Percentiles rank a stretch among this genome's conserved stretches.
Evolutionary conservation across 345 rosid genomes (phyloP).

Genomic region (Populus euphratica): DNA sequence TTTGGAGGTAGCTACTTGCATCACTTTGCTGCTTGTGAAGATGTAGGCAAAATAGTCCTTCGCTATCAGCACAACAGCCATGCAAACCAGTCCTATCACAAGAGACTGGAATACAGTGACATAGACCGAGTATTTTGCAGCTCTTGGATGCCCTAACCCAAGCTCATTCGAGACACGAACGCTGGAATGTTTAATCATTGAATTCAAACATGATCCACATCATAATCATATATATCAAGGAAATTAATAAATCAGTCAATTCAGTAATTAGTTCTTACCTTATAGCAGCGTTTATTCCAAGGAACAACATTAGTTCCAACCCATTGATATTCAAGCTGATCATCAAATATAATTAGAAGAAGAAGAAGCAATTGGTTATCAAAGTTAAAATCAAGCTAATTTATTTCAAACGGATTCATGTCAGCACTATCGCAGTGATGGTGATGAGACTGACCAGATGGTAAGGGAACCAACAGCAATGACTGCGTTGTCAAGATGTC

Average conservation of each 20-base stretch:
- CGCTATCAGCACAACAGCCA: slow-evolving; percentile 49
- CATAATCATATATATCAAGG: background rate
- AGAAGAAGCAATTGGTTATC: no score
- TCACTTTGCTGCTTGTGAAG: slow-evolving; percentile 51
- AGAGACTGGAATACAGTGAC: slow-evolving; percentile 54
- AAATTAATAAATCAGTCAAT: background rate
- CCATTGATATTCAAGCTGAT: slow-evolving; percentile 80
- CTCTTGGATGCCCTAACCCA: slow-evolving; percentile 61
- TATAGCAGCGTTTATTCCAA: slow-evolving; percentile 70
- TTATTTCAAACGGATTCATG: no score
- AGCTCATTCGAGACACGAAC: slow-evolving; percentile 83
- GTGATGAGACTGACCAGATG: slow-evolving; percentile 48
- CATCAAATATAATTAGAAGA: background rate
- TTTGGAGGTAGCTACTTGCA: slow-evolving; percentile 52
- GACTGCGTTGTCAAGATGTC: slow-evolving; percentile 67
- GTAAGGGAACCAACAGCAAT: slow-evolving; percentile 73
- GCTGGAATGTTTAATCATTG: slow-evolving; percentile 23
- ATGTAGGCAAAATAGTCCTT: slow-evolving; percentile 54
- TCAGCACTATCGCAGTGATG: background rate
- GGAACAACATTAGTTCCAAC: slow-evolving; percentile 70
- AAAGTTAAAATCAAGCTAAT: background rate
- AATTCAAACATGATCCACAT: no score
- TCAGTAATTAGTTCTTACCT: slow-evolving; percentile 33
- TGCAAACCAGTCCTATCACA: slow-evolving; percentile 55
- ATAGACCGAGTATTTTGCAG: slow-evolving; percentile 70